Conservation (phyloP, 129 eudicot species). For the Calendula officinalis region DNA sequence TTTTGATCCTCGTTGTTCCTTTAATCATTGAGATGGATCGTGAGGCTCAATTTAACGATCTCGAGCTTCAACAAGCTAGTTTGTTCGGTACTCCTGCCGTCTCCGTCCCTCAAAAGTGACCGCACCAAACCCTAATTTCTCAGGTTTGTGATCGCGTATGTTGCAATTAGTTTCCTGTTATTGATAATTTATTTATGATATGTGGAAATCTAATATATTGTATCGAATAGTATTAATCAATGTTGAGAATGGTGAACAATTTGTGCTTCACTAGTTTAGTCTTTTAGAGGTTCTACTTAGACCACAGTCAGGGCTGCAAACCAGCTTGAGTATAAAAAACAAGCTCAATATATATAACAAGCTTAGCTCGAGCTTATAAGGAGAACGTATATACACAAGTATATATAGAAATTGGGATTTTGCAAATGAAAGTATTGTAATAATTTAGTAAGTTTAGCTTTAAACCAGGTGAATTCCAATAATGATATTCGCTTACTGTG, state of each 20-base stretch:
- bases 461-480: neutral
- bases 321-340: no score
- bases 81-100: constrained; percentile 51
- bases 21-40: constrained; percentile 66
- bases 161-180: neutral
- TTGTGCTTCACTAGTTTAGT: no score
- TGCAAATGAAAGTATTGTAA: neutral
- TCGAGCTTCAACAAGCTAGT: constrained; percentile 61
- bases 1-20: constrained; percentile 51
- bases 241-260: no score
- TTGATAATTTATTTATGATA: neutral
- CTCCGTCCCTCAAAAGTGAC: constrained; percentile 32
- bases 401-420: neutral
- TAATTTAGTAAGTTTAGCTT: neutral
- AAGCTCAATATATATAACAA: no score
- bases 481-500: neutral
- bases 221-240: no score
- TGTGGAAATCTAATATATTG: neutral
- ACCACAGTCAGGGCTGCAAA: no score
- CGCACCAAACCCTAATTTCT: neutral
- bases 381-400: no score
- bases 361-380: no score
- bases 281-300: no score
- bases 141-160: constrained; percentile 11
- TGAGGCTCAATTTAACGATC: constrained; percentile 53